Evolutionary conservation across 768 basidiomycete species (phyloP).

Genomic region (Cystobasidium onofrii): DNA sequence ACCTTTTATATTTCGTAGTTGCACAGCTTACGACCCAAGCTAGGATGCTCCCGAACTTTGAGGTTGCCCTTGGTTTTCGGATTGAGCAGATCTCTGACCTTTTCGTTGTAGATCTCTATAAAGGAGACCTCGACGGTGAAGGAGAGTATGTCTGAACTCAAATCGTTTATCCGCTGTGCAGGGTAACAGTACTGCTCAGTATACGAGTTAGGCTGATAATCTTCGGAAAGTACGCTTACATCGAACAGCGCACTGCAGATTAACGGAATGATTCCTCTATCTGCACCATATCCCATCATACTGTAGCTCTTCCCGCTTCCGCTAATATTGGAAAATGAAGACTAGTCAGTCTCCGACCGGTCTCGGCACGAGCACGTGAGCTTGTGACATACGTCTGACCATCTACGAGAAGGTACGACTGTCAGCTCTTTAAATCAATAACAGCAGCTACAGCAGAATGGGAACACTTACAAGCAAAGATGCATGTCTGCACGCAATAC

Average conservation of each 20-base stretch:
- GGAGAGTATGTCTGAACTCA: slow-evolving; percentile 62
- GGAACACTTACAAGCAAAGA: slow-evolving; percentile 90
- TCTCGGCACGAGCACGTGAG: slow-evolving; percentile 6
- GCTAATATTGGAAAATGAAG: slow-evolving; percentile 1
- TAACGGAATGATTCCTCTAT: slow-evolving; percentile 95
- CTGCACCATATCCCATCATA: slow-evolving; percentile 51
- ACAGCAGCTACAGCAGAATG: neutral
- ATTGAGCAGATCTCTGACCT: slow-evolving; percentile 93
- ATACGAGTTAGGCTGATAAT: neutral
- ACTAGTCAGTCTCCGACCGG: neutral
- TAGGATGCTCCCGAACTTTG: slow-evolving; percentile 93
- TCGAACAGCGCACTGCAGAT: slow-evolving; percentile 85
- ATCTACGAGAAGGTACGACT: slow-evolving; percentile 26
- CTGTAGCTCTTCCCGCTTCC: slow-evolving; percentile 44
- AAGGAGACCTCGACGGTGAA: slow-evolving; percentile 98
- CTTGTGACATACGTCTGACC: slow-evolving; percentile 43
- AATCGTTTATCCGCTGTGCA: slow-evolving; percentile 57
- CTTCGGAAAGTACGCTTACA: neutral
- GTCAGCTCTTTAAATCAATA: neutral
- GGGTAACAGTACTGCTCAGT: neutral
- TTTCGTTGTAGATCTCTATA: slow-evolving; percentile 74
- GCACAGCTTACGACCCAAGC: slow-evolving; percentile 42
- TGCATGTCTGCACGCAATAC: slow-evolving; percentile 62
- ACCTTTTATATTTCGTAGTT: neutral
- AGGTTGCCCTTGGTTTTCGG: slow-evolving; percentile 94